Evolutionary conservation across 192 early-diverging fungal species (phyloP).

Genomic region (Coemansia sp.): DNA sequence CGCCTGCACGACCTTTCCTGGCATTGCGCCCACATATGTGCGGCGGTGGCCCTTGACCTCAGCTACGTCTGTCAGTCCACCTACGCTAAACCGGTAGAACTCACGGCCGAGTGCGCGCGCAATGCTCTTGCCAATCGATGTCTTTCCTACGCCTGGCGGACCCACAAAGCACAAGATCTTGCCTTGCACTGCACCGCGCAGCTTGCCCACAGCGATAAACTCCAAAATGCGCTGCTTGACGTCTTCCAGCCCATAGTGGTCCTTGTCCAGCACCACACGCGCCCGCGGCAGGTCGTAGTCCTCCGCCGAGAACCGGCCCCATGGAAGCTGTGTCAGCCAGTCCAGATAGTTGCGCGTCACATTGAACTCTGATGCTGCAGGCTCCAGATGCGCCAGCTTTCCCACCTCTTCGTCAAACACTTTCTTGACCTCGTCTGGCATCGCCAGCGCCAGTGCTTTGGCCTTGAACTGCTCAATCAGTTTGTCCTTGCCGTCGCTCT

Average conservation of each 20-base stretch:
- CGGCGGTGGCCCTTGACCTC: slow-evolving; percentile 99
- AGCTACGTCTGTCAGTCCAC: slow-evolving; percentile 95
- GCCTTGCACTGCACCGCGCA: slow-evolving; percentile 94
- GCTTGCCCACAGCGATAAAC: slow-evolving; percentile 97
- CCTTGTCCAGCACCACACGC: slow-evolving; percentile 87
- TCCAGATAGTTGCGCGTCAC: slow-evolving; percentile 98
- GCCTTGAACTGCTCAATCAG: slow-evolving; percentile 91
- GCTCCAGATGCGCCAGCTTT: slow-evolving; percentile 91
- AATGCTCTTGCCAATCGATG: slow-evolving; percentile 96
- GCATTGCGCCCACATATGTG: slow-evolving; percentile 99
- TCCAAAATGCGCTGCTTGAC: slow-evolving; percentile 99
- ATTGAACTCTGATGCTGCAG: slow-evolving; percentile 95
- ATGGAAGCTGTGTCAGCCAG: slow-evolving; percentile 97
- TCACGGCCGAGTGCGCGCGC: slow-evolving; percentile 90
- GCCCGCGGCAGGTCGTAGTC: slow-evolving; percentile 93
- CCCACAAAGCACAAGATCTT: slow-evolving; percentile 98
- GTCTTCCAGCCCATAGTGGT: slow-evolving; percentile 99
- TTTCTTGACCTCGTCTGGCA: slow-evolving; percentile 88
- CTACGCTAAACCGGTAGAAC: slow-evolving; percentile 97
- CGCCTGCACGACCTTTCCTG: slow-evolving; percentile 98
- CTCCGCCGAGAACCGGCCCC: slow-evolving; percentile 87
- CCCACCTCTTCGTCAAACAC: slow-evolving; percentile 98
- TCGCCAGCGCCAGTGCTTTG: slow-evolving; percentile 74
- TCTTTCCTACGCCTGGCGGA: slow-evolving; percentile 99
- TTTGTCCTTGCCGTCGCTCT: slow-evolving; percentile 98